Percentiles rank a stretch among this genome's conserved stretches.
These are phyloP conservation scores for Zarea fungicola DNA, from an alignment of 2,329 filamentous ascomycete species.

Conservation along the genomic window DNA sequence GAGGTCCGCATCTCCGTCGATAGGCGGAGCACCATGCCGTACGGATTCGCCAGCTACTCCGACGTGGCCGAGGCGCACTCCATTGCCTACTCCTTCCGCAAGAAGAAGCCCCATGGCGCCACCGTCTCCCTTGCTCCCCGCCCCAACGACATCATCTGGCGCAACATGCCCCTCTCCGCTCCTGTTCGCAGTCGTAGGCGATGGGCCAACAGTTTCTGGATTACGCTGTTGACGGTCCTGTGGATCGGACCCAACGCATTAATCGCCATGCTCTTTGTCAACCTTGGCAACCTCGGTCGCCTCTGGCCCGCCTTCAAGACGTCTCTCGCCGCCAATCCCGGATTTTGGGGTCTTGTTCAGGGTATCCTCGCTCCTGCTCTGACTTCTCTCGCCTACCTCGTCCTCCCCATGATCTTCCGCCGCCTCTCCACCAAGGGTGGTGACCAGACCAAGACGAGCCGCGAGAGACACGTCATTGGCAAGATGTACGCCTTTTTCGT, in stretches of 20 bases:
- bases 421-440: conserved; percentile 77
- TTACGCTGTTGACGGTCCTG: conserved; percentile 69
- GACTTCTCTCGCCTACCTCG: conserved; percentile 79
- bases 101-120: conserved; percentile 74
- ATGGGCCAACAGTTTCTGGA: conserved; percentile 79
- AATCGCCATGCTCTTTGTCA: conserved; percentile 90
- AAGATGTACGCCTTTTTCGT: conserved; percentile 95
- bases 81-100: conserved; percentile 76
- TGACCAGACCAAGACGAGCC: conserved; percentile 85
- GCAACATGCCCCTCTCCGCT: conserved; percentile 73
- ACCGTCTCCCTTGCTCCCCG: conserved; percentile 74
- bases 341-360: conserved; percentile 80
- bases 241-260: conserved; percentile 92
- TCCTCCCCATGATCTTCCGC: conserved; percentile 87
- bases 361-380: conserved; percentile 86
- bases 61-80: conserved; percentile 82
- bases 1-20: conserved; percentile 78
- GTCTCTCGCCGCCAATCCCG: conserved; percentile 57
- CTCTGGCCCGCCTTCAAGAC: conserved; percentile 73
- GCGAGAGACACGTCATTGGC: conserved; percentile 83
- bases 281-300: conserved; percentile 71
- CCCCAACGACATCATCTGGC: conserved; percentile 93
- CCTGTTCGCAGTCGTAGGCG: conserved; percentile 65
- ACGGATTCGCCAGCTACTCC: conserved; percentile 91
- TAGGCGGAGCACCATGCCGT: conserved; percentile 80